Evolutionary conservation across 148 eudicot species (phyloP), one percentile per base, ranked within the genome.

Genomic region (Beta vulgaris): DNA sequence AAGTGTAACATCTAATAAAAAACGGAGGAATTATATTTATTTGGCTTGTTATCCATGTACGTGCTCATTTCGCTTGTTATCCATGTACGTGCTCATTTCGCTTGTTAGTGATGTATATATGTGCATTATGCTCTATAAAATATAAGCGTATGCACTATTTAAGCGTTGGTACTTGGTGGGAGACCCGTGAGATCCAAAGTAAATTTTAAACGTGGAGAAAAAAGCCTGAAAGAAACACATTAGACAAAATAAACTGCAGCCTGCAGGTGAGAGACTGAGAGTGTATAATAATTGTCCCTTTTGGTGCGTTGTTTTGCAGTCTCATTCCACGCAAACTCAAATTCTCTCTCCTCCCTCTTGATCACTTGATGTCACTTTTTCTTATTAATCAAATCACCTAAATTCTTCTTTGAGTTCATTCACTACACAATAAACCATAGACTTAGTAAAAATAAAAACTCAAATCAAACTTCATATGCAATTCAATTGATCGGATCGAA

Each of bases 401-500:
- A n/a, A n/a, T n/a, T n/a, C n/a, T 7, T 2, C 68, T 18, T 37
- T 46, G 37, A 1, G 15, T 31, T 3, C 15, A 15, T 63, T 14
- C 46, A 64, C 68, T 64, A 18, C 43, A 36, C 43, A 16, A 21
- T 15, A 2, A 7, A 62, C 34, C 6, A 4, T 62, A 1, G 14
- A 62, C 67, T 62, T 18, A 18, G n/a, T 66, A 26, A 39, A 39
- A 18, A 26, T 1, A 42, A 35, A 31, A 70, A 29, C 34, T n/a
- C 25, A 7, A 18, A 31, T 19, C 58, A 43, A 48, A 7, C 3
- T 13, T 31, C 40, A 73, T 23, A 29, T 43, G 54, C 77, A 64
- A 74, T 64, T 49, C 16, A 21, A 51, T 18, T 51, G 62, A 75
- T 54, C 53, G 13, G 49, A 75, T 75, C 71, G n/a, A 75, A 64